Base-by-base conservation (phyloP, 371 early-diverging fungal genomes). In the Coelomomyces lativittatus region DNA sequence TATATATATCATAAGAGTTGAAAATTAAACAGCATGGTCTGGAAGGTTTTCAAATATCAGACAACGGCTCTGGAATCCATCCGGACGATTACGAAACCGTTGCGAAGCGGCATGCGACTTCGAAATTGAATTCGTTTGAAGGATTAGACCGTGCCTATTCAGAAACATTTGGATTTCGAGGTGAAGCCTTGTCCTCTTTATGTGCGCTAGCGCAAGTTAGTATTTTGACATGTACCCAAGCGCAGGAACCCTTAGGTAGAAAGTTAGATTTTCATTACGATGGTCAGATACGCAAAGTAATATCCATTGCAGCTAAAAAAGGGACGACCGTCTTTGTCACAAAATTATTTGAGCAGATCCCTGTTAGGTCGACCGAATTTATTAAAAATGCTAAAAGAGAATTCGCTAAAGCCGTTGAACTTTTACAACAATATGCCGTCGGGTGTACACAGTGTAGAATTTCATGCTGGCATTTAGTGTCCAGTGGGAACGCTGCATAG, bases 341-440 rank as follows among this genome's bases (percentile, higher is more conserved):
- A 11, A 69, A 81, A 21, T 53, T 98, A 27, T 97, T 97, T 60
- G 70, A 81, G 14, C 57, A 71, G 6, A 66, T 88, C 56, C 97
- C 97, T 3, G 91, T 98, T 3, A 76, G 99, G n/a, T 61, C 65
- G 33, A 67, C 67, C 30, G 92, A 92, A 49, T 81, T 89, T 53
- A 79, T 80, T 49, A 78, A 79, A 39, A 86, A 88, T 51, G 62
- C 80, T 39, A 81, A 81, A 41, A 60, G 75, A 35, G 89, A 96
- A 55, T 85, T 79, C 49, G 57, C 67, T 1, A 81, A 83, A 46
- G 79, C 86, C 26, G 53, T 93, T 21, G 68, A 70, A 2, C 53
- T 87, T n/a, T 50, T 93, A 21, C 88, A 97, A 57, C 79, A 81
- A 3, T 96, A 91, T 52, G 85, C 84, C 0, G 58, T 92, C 11